Conservation (phyloP, 768 basidiomycete genomes). For the Mrakia frigida region DNA sequence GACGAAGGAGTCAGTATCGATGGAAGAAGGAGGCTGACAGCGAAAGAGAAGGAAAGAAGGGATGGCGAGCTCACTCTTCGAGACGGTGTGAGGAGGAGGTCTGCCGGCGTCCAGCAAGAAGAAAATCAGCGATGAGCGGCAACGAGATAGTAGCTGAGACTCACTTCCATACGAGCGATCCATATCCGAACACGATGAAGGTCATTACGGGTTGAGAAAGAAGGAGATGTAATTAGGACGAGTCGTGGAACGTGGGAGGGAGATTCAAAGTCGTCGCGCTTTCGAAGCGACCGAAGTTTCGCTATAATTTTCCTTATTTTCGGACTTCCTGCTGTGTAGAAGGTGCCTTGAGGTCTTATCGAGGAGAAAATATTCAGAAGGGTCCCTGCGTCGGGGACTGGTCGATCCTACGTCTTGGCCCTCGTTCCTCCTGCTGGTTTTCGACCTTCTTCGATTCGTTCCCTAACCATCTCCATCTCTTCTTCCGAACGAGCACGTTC, state of each 20-base stretch:
- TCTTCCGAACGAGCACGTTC: no score
- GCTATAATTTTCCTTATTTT: no score
- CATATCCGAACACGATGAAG: conserved; percentile 19
- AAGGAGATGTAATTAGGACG: not conserved
- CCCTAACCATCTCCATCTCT: not conserved
- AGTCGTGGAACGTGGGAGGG: not conserved
- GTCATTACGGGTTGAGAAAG: not conserved
- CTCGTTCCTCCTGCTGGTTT: no score
- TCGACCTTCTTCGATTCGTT: not conserved
- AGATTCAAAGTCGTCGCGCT: no score
- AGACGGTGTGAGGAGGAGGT: conserved; percentile 24
- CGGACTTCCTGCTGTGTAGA: no score
- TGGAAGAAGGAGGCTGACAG: not conserved
- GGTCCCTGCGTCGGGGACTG: not conserved
- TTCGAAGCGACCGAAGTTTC: no score
- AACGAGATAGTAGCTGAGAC: not conserved
- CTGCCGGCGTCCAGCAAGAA: not conserved
- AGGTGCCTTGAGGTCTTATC: no score
- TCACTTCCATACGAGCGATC: conserved; percentile 22
- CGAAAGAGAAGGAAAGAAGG: not conserved
- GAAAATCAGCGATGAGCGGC: not conserved
- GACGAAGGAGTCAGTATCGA: not conserved
- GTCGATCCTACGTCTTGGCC: not conserved
- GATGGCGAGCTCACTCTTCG: conserved; percentile 7
- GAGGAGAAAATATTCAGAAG: no score